phyloP scores from a whole-genome alignment of 2,329 filamentous ascomycete genomes.

The Macrophomina pseudophaseolina region DNA sequence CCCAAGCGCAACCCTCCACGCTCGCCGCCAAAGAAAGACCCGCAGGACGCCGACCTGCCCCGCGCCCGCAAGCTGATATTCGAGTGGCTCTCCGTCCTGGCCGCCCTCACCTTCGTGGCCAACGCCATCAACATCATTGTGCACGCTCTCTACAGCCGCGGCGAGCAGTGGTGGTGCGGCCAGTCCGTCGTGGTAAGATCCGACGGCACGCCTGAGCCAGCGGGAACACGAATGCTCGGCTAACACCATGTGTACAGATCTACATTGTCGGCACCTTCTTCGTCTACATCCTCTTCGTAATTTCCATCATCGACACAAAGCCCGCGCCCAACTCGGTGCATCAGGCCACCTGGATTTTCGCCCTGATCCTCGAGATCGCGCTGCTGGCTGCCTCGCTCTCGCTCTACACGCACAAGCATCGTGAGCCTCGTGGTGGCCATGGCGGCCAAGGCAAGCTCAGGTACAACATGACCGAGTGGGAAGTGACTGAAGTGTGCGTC shows the following conservation, averaged over 20 bases:
- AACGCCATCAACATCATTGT: conserved; percentile 75
- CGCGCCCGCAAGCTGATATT: conserved; percentile 73
- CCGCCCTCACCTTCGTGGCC: conserved; percentile 75
- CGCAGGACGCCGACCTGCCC: conserved; percentile 62
- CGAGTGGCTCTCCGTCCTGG: conserved; percentile 72
- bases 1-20: conserved; percentile 64
- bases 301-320: conserved; percentile 83
- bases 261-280: conserved; percentile 86
- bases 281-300: conserved; percentile 82
- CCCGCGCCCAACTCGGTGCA: conserved; percentile 82
- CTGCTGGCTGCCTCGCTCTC: conserved; percentile 72
- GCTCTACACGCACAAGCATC: conserved; percentile 71
- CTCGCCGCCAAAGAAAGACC: conserved; percentile 52
- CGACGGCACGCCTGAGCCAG: conserved; percentile 11
- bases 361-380: conserved; percentile 72
- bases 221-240: conserved; percentile 30
- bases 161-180: conserved; percentile 80
- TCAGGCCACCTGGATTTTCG: conserved; percentile 77
- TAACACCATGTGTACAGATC: conserved; percentile 60
- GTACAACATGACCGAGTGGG: conserved; percentile 60
- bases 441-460: conserved; percentile 33
- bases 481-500: conserved; percentile 68
- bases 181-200: conserved; percentile 73
- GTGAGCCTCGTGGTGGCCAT: conserved; percentile 62
- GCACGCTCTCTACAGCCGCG: conserved; percentile 71